phyloP scores from a whole-genome alignment of 2,329 filamentous ascomycete species.

The Trichoderma harzianum region DNA sequence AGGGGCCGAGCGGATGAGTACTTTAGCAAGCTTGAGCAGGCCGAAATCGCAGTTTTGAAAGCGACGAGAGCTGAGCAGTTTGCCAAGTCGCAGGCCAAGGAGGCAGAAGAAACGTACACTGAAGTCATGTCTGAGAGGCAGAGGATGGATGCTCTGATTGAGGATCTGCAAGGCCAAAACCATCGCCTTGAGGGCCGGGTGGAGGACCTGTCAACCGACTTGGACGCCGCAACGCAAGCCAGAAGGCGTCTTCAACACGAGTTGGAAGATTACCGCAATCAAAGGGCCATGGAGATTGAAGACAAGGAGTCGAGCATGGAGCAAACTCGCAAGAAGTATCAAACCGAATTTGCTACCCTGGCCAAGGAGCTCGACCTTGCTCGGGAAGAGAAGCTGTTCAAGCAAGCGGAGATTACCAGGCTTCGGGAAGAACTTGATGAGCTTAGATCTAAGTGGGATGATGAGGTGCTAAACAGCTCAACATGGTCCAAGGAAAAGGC shows the following conservation, averaged over 20 bases:
- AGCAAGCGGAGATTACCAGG: slow-evolving; percentile 79
- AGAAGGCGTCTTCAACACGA: slow-evolving; percentile 96
- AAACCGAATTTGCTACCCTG: slow-evolving; percentile 82
- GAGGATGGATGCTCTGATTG: slow-evolving; percentile 80
- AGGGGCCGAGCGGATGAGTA: slow-evolving; percentile 93
- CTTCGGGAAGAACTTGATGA: slow-evolving; percentile 96
- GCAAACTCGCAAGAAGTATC: slow-evolving; percentile 96
- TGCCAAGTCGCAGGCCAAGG: slow-evolving; percentile 81
- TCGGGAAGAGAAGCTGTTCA: slow-evolving; percentile 82
- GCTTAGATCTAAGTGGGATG: slow-evolving; percentile 93
- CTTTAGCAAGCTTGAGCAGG: slow-evolving; percentile 94
- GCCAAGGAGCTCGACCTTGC: slow-evolving; percentile 92
- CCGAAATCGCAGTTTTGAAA: slow-evolving; percentile 92
- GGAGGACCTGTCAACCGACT: slow-evolving; percentile 86
- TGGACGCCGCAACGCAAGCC: slow-evolving; percentile 78
- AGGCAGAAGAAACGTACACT: slow-evolving; percentile 87
- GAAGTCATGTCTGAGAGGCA: slow-evolving; percentile 89
- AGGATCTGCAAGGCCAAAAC: slow-evolving; percentile 85
- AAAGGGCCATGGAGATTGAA: slow-evolving; percentile 92
- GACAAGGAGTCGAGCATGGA: slow-evolving; percentile 96
- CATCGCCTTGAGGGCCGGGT: slow-evolving; percentile 87
- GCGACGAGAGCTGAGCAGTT: slow-evolving; percentile 90
- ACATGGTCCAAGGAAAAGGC: slow-evolving; percentile 99
- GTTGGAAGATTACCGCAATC: slow-evolving; percentile 93
- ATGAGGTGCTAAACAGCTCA: slow-evolving; percentile 94